Evolutionary conservation across 1,284 basidiomycete genomes (phyloP).

Genomic region (Tylopilus sp.): DNA sequence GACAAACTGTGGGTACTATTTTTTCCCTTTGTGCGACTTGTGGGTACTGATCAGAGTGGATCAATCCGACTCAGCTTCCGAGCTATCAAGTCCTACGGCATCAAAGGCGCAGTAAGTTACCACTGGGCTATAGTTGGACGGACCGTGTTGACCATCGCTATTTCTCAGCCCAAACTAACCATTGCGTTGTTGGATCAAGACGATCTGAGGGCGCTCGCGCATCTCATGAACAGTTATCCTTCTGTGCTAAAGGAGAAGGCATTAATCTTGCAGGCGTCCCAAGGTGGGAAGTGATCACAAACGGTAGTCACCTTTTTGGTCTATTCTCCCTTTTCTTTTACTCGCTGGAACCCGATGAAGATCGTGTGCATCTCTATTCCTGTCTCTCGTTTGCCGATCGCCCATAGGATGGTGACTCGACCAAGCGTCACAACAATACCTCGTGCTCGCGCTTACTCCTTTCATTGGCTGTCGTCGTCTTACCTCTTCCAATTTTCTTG

Average conservation of each 20-base stretch:
- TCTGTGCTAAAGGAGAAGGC: constrained; percentile 77
- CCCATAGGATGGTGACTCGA: not conserved
- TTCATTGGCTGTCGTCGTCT: not conserved
- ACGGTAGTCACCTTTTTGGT: not conserved
- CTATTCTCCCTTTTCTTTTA: not conserved
- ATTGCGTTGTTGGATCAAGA: constrained; percentile 81
- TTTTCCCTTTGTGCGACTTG: not conserved
- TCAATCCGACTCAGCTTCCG: constrained; percentile 51
- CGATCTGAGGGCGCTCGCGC: constrained; percentile 76
- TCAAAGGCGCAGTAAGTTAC: constrained; percentile 68
- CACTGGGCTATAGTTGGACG: not conserved
- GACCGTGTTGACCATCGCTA: constrained; percentile 1
- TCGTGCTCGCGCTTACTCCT: constrained; percentile 1
- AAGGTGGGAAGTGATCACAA: constrained; percentile 26
- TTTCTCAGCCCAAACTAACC: constrained; percentile 70
- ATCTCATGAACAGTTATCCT: constrained; percentile 86
- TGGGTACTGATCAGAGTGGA: not conserved
- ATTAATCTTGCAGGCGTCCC: constrained; percentile 37
- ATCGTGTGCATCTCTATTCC: not conserved
- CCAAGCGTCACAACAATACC: not conserved
- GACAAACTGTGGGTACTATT: constrained; percentile 62
- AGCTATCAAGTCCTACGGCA: constrained; percentile 72
- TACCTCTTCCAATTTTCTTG: not conserved
- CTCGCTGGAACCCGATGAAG: not conserved
- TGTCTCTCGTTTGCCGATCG: not conserved